Evolutionary conservation across 768 basidiomycete genomes (phyloP).

Genomic region (Trametes meyenii): DNA sequence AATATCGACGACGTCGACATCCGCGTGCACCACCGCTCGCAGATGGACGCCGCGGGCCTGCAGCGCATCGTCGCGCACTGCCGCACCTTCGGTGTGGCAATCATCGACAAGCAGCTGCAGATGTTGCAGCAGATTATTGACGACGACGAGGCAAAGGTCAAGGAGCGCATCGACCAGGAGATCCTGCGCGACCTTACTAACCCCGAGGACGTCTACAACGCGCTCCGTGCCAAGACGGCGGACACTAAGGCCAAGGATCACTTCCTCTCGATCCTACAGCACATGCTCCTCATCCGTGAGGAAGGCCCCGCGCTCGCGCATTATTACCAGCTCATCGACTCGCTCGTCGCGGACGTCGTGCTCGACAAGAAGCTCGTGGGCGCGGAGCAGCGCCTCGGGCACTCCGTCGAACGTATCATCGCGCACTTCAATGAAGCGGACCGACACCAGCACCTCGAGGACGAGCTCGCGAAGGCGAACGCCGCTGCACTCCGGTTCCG

Average conservation of each 20-base stretch:
- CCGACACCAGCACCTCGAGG: slow-evolving; percentile 72
- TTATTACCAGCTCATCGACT: slow-evolving; percentile 91
- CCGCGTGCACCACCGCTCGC: slow-evolving; percentile 82
- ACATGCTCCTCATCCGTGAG: slow-evolving; percentile 86
- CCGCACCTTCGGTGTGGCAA: slow-evolving; percentile 60
- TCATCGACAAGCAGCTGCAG: slow-evolving; percentile 68
- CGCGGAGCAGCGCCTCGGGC: slow-evolving; percentile 82
- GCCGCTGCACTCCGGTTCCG: slow-evolving; percentile 64
- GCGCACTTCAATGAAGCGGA: slow-evolving; percentile 91
- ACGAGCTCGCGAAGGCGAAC: slow-evolving; percentile 73
- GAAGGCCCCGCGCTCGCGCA: slow-evolving; percentile 84
- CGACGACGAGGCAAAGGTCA: slow-evolving; percentile 73
- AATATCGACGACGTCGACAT: slow-evolving; percentile 78
- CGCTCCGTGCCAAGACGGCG: slow-evolving; percentile 74
- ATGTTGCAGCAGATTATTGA: slow-evolving; percentile 63
- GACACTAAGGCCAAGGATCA: slow-evolving; percentile 80
- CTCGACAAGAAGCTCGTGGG: slow-evolving; percentile 88
- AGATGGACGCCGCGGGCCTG: slow-evolving; percentile 90
- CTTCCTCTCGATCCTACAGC: slow-evolving; percentile 93
- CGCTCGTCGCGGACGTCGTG: slow-evolving; percentile 87
- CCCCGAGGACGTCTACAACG: slow-evolving; percentile 86
- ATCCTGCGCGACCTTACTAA: slow-evolving; percentile 77
- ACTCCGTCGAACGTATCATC: slow-evolving; percentile 87
- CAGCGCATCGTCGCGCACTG: slow-evolving; percentile 72
- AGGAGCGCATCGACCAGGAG: slow-evolving; percentile 74